A percentile compares a stretch with the other conserved stretches of the same genome.
These are phyloP conservation scores for Deakozyma indianensis DNA, from an alignment of 805 yeast genomes.

Conservation along the genomic window DNA sequence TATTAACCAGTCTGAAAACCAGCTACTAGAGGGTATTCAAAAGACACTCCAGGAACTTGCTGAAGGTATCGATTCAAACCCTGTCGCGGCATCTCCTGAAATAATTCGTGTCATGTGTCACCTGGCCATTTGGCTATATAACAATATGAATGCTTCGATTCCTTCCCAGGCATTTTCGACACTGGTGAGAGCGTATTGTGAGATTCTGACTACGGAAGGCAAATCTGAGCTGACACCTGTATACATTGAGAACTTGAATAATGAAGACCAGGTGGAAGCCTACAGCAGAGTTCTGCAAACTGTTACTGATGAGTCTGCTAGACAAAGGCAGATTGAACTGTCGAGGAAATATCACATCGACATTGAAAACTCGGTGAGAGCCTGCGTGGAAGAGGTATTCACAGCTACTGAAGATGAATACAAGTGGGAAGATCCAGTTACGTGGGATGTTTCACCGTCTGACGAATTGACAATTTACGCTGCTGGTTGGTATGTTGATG, in stretches of 20 bases:
- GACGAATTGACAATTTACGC: background rate
- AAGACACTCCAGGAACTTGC: background rate
- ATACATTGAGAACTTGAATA: background rate
- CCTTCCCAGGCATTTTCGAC: background rate
- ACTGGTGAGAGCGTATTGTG: background rate
- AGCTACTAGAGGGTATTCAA: background rate
- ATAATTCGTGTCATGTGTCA: background rate
- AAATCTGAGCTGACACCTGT: background rate
- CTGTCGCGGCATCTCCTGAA: background rate
- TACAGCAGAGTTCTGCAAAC: background rate
- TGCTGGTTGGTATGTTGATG: background rate
- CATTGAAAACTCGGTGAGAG: background rate
- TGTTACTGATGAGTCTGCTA: background rate
- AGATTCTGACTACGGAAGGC: background rate
- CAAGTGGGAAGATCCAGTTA: background rate
- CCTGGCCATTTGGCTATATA: background rate
- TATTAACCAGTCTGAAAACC: background rate
- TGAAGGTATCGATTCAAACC: background rate
- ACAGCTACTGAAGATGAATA: background rate
- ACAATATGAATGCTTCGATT: background rate
- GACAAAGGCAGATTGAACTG: background rate
- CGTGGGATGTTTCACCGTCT: background rate
- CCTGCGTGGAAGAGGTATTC: background rate
- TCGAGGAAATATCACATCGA: background rate
- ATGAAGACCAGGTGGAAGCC: background rate